Base-by-base conservation (phyloP, 2,329 filamentous ascomycete genomes). In the Ascochyta viciae-villosae region DNA sequence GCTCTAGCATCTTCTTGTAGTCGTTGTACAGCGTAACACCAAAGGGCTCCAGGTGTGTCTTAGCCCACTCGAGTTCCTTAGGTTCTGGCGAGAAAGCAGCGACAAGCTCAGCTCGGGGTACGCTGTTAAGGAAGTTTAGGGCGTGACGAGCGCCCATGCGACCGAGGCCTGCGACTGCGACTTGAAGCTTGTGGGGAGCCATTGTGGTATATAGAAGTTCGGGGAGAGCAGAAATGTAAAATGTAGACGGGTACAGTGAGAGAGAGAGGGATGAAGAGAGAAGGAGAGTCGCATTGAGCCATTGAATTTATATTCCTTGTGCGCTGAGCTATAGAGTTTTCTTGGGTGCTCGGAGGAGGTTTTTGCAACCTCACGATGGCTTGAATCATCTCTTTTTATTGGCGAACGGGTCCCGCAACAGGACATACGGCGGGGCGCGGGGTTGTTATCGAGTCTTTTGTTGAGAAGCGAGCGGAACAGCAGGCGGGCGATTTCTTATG, bases 121-220 rank as follows among this genome's bases (percentile, higher is more conserved):
- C 77, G 26, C 74, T 73, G 52, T 80, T 68, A 44, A 82, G 71
- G 54, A 82, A 78, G 61, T 81, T 82, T 42, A 80, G 67, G 48
- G 80, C 82, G 70, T 83, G 81, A n/a, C 81, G 77, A 55, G 79
- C 77, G 43, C 81, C 82, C 80, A 84, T 84, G 61, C 82, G 80
- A 29, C 82, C 81, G 44, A 83, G 79, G 42, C 82, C 81, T 35
- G 79, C 79, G 46, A 79, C 78, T 49, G 74, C 81, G 59, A 83
- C 71, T 60, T 78, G 60, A n/a, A 71, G 61, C 53, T 60, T 65
- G 39, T 52, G 57, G 31, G 63, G 67, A 50, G 61, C 57, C 65
- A 68, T 68, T 53, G 26, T 60, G 44, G 29, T 37, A n/a, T 45
- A 13, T 6, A 41, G 23, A 22, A 5, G 12, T 39, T 15, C 6